Evolutionary conservation across 2,329 filamentous ascomycete species (phyloP).

Genomic region (Cryoendolithus antarcticus): DNA sequence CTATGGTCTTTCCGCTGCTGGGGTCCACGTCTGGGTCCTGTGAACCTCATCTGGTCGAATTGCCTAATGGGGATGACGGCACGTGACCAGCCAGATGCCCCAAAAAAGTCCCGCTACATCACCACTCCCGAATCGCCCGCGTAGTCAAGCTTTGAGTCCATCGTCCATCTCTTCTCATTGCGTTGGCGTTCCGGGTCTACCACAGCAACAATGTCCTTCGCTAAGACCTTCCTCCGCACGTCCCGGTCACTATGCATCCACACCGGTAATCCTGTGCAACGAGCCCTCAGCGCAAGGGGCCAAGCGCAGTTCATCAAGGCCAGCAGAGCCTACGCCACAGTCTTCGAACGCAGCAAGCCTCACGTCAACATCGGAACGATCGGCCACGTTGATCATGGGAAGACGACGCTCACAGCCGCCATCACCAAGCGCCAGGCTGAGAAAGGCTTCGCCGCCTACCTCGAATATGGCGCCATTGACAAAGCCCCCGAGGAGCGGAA

Average conservation of each 20-base stretch:
- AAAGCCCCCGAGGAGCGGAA: conserved; percentile 99
- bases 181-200: conserved; percentile 4
- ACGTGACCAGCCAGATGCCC: no score
- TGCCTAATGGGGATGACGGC: no score
- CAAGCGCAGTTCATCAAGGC: conserved; percentile 53
- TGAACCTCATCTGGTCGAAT: no score
- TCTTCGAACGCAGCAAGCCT: conserved; percentile 81
- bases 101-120: no score
- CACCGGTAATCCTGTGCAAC: conserved; percentile 65
- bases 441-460: conserved; percentile 86
- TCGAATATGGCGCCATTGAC: conserved; percentile 96
- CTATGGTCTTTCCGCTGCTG: no score
- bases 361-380: conserved; percentile 99
- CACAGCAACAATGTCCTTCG: conserved; percentile 59
- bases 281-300: conserved; percentile 50
- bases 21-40: no score
- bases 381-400: conserved; percentile 72
- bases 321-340: conserved; percentile 48
- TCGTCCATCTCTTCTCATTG: conserved; percentile 4
- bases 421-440: conserved; percentile 97
- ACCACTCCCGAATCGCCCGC: no score
- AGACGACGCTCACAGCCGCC: conserved; percentile 96
- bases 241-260: conserved; percentile 62
- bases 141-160: not conserved
- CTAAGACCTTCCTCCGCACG: conserved; percentile 73